phyloP scores from a whole-genome alignment of 768 basidiomycete genomes.

The Cystobasidiopsis lactophilus region DNA sequence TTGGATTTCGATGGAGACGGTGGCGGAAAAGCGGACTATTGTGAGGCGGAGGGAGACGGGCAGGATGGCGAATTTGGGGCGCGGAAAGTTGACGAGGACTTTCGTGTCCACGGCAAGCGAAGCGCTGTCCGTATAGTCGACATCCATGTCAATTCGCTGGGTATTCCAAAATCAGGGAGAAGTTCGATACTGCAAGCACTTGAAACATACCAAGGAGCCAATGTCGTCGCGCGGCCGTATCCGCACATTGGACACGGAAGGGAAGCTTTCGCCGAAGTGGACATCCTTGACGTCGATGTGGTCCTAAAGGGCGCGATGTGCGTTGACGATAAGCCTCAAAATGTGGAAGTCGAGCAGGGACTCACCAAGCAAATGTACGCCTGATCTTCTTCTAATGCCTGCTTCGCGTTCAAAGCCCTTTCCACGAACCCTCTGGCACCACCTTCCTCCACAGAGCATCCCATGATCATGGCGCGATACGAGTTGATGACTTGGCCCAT shows the following conservation, averaged over 20 bases:
- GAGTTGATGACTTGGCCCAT: conserved; percentile 39
- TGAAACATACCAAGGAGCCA: conserved; percentile 21
- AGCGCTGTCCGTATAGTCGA: conserved; percentile 60
- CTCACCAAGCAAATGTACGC: conserved; percentile 24
- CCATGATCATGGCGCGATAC: conserved; percentile 9
- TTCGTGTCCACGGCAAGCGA: conserved; percentile 35
- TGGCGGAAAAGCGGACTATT: conserved; percentile 65
- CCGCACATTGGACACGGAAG: conserved; percentile 48
- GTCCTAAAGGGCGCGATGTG: conserved; percentile 1
- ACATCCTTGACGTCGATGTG: conserved; percentile 18
- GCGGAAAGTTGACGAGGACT: conserved; percentile 29
- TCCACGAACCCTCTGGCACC: conserved; percentile 27
- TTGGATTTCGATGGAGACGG: conserved; percentile 36
- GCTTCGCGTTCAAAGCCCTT: conserved; percentile 25
- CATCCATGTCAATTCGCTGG: conserved; percentile 60
- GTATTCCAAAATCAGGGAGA: neutral
- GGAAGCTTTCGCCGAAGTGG: conserved; percentile 31
- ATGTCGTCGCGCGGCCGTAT: conserved; percentile 30
- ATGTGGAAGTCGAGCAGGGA: too few species aligned
- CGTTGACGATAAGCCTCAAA: neutral
- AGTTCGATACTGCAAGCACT: too few species aligned
- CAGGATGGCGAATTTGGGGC: conserved; percentile 29
- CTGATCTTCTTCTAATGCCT: neutral
- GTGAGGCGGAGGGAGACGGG: conserved; percentile 53
- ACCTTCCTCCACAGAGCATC: conserved; percentile 3